Percentiles rank a stretch among this genome's conserved stretches.
These are phyloP conservation scores for Trichoderma asperellum DNA, from an alignment of 2,329 filamentous ascomycete genomes.

Conservation along the genomic window DNA sequence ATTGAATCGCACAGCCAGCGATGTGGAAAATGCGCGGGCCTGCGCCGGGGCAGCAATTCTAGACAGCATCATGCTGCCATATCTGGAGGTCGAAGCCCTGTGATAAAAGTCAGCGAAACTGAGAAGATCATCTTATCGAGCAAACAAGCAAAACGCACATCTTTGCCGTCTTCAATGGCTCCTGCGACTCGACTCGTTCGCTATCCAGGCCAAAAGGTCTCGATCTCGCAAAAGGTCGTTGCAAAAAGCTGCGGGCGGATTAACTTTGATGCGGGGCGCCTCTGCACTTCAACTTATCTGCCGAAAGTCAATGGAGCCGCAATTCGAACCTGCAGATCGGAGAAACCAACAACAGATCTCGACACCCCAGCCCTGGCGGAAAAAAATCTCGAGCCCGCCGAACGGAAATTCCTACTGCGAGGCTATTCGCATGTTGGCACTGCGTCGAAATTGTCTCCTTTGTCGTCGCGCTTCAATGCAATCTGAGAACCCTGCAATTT, in stretches of 20 bases:
- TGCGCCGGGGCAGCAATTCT: conserved; percentile 35
- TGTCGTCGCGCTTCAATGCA: conserved; percentile 14
- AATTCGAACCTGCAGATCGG: conserved; percentile 20
- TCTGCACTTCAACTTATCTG: background rate
- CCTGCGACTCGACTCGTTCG: background rate
- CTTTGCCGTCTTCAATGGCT: conserved; percentile 21
- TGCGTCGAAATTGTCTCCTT: background rate
- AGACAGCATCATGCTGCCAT: conserved; percentile 41
- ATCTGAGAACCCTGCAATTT: conserved; percentile 18
- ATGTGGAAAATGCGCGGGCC: conserved; percentile 42
- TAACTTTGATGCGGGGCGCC: conserved; percentile 38
- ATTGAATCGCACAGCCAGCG: conserved; percentile 36
- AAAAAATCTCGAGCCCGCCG: background rate
- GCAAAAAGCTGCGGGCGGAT: conserved; percentile 34
- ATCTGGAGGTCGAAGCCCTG: conserved; percentile 38
- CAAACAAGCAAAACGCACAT: conserved; percentile 9
- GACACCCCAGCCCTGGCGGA: background rate
- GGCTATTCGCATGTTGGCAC: background rate
- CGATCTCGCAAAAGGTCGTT: conserved; percentile 3
- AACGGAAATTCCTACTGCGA: background rate
- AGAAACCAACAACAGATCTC: background rate
- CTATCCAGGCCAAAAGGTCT: background rate
- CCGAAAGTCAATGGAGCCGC: conserved; percentile 19
- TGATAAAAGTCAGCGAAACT: background rate
- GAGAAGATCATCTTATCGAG: background rate